These are phyloP conservation scores for Entrophospora sp. DNA, from an alignment of 192 early-diverging fungal genomes.

Conservation along the genomic window DNA sequence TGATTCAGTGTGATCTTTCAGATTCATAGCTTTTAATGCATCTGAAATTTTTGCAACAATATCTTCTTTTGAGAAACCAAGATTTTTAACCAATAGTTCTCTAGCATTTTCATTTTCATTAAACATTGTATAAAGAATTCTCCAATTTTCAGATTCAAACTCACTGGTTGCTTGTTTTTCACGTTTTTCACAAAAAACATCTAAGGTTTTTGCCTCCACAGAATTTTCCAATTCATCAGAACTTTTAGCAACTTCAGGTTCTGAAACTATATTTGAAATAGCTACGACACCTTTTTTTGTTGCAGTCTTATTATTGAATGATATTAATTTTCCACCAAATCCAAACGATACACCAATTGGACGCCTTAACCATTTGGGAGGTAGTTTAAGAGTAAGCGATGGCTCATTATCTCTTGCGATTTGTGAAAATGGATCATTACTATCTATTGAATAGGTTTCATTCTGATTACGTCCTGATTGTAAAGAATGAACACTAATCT, in stretches of 20 bases:
- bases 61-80: slow-evolving; percentile 73
- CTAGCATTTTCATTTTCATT: slow-evolving; percentile 63
- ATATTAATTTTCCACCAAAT: slow-evolving; percentile 82
- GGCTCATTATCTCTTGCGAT: slow-evolving; percentile 23
- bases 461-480: slow-evolving; percentile 37
- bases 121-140: slow-evolving; percentile 75
- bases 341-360: slow-evolving; percentile 81
- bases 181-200: slow-evolving; percentile 31
- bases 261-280: slow-evolving; percentile 59
- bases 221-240: slow-evolving; percentile 68
- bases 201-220: slow-evolving; percentile 40
- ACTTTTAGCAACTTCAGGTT: slow-evolving; percentile 58
- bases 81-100: slow-evolving; percentile 70
- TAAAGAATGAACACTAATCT: slow-evolving; percentile 78
- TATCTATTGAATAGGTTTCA: slow-evolving; percentile 13
- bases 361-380: slow-evolving; percentile 83
- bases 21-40: slow-evolving; percentile 46
- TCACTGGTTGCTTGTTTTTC: slow-evolving; percentile 22
- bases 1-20: slow-evolving; percentile 27
- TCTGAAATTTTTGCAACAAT: too few species aligned
- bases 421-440: slow-evolving; percentile 71
- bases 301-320: slow-evolving; percentile 47
- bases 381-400: slow-evolving; percentile 56
- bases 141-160: slow-evolving; percentile 49
- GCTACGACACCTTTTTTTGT: slow-evolving; percentile 39